Evolutionary conservation across 495 filamentous ascomycete genomes (phyloP), one percentile per base, ranked within the genome.

Genomic region (Cercophora sp.): DNA sequence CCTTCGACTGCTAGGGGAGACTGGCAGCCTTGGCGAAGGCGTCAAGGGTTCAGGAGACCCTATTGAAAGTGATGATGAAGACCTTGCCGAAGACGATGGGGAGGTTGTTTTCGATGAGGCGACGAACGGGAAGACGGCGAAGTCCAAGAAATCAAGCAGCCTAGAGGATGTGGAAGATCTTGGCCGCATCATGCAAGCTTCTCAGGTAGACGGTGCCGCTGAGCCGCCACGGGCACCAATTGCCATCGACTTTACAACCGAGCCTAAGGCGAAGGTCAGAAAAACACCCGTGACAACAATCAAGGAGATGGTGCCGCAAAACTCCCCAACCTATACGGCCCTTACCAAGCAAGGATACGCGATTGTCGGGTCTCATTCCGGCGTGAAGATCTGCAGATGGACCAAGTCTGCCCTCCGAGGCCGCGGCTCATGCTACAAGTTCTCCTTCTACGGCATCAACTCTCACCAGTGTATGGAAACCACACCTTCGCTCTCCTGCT

Each of bases 381-480:
- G 92, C 20, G 92, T 97, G 50, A 97, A 97, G 70, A 96, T 96
- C 58, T 96, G 92, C 65, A 88, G 92, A 20, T 97, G 92, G 92
- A 97, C 92, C 8, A 97, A 97, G 71, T 96, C 91, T 5, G 92
- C 92, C 3, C 85, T 97, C n/a, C 88, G 92, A 43, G 92, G 92
- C 24, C 83, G 92, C 15, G 92, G 92, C 9, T 94, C 88, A 18
- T 97, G 92, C 75, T 97, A 97, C 78, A 97, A 97, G 66, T 96
- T 78, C 67, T 91, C 87, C 5, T 96, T 97, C 72, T 97, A 97
- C 68, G 92, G 91, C 54, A 97, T 97, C 63, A 80, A 84, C 50
- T 96, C 91, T 1, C 92, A 97, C 60, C 83, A 93, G 35, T 97
- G 92, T 73, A 97, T 97, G 92, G 92, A 97, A 70, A 88, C 91